Base-by-base conservation (phyloP, 2,329 filamentous ascomycete species). In the Diplodia seriata region DNA sequence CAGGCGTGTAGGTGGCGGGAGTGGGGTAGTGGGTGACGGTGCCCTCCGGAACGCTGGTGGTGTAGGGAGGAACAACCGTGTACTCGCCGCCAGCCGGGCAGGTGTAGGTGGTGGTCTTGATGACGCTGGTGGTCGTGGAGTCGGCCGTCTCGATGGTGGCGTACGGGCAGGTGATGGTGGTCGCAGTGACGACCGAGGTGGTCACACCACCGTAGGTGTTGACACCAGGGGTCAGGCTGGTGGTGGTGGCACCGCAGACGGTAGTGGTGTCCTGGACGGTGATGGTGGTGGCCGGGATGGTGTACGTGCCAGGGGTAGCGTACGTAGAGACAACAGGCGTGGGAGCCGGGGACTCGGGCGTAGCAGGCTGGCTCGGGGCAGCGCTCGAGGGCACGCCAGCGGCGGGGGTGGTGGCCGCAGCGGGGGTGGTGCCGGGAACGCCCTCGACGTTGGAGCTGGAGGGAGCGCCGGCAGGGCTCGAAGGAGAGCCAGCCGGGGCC, bases 41-140 rank as follows among this genome's bases (percentile, higher is more conserved):
- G 49, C 53, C 69, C 68, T 83, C 80, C 72, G 88, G 84, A 40
- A 82, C 83, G 38, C 83, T 83, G 40, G 82, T 84, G 72, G 88
- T 90, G 76, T 88, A 91, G 76, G 85, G 84, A 68, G 90, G 88
- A 72, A 85, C 88, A 73, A 93, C 89, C 76, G 89, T 92, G 85
- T 92, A 93, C 68, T 89, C 92, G 78, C 91, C 91, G 74, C 90
- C 84, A 61, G 83, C 83, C 70, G 90, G 90, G 88, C 90, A 93
- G 76, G 90, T 86, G 76, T 89, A 92, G 75, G 88, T 89, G 75
- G 90, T 93, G 73, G 83, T 87, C 80, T 86, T 82, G 75, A 92
- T 87, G 73, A 89, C 83, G 81, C 85, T 91, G 81, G 88, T 91
- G 62, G 87, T 85, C 71, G 85, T 85, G 71, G 79, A 81, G 71